Evolutionary conservation across 2,329 filamentous ascomycete species (phyloP).

Genomic region (Diplodia intermedia): DNA sequence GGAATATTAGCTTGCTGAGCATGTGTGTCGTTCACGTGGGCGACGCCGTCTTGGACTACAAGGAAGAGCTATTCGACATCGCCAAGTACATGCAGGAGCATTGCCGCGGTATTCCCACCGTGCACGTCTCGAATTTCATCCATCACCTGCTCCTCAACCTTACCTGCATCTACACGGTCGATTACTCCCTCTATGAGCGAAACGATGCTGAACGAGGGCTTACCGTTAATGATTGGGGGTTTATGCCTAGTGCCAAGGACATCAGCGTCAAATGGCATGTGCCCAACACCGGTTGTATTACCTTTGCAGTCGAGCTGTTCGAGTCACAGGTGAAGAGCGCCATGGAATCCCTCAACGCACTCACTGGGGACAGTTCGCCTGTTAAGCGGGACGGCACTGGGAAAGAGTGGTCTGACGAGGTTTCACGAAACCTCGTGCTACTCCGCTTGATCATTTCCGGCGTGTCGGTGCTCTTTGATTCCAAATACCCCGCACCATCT

Average conservation of each 20-base stretch:
- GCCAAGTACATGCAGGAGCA: slow-evolving; percentile 96
- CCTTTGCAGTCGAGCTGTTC: slow-evolving; percentile 89
- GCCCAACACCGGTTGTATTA: slow-evolving; percentile 77
- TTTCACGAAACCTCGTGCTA: slow-evolving; percentile 86
- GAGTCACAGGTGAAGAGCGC: slow-evolving; percentile 81
- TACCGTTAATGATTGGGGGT: slow-evolving; percentile 83
- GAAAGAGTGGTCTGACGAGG: slow-evolving; percentile 98
- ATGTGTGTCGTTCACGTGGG: slow-evolving; percentile 99
- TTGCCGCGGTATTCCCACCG: slow-evolving; percentile 90
- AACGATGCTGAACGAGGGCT: slow-evolving; percentile 73
- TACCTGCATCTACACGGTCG: slow-evolving; percentile 91
- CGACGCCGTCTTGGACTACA: slow-evolving; percentile 85
- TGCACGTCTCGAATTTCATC: slow-evolving; percentile 96
- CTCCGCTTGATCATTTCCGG: slow-evolving; percentile 89
- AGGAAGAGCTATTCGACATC: slow-evolving; percentile 87
- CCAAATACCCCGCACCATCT: slow-evolving; percentile 53
- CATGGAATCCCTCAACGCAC: slow-evolving; percentile 72
- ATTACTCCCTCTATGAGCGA: slow-evolving; percentile 88
- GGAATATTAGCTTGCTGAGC: slow-evolving; percentile 95
- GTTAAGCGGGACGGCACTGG: slow-evolving; percentile 93
- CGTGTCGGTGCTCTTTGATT: slow-evolving; percentile 87
- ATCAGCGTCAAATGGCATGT: slow-evolving; percentile 92
- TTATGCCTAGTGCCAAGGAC: slow-evolving; percentile 73
- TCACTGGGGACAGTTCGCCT: slow-evolving; percentile 81
- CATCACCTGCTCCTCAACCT: slow-evolving; percentile 95